Base-by-base conservation (phyloP, 805 yeast genomes). In the Sungouiozyma intestinalis region DNA sequence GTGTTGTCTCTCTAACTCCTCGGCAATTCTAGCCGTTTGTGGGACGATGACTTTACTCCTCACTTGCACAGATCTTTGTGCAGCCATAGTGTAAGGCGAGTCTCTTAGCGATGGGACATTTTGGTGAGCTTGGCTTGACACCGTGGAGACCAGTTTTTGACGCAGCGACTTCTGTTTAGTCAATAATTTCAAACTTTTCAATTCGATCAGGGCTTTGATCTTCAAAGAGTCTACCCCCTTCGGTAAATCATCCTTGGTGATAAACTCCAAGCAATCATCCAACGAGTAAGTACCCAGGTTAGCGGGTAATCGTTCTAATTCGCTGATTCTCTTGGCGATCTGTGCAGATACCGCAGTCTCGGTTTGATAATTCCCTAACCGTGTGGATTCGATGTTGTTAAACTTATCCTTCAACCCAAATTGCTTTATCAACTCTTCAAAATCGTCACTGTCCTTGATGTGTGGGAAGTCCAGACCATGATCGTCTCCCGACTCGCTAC, bases 21-120 rank as follows among this genome's bases (percentile, higher is more conserved):
- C 81, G 3, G 88, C 87, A 37, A 84, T 65, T 46, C 80, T 69
- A 4, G 85, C 82, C 1, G 94, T 84, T 53, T 81, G 83, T 16
- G 80, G 77, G 24, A 81, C 81, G 45, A 76, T 77, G 41, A 80
- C 72, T 56, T 82, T 84, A 29, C 77, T 77, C 57, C 85, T 73
- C 15, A 81, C 68, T 54, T 78, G 78, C 44, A 76, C 72, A 0
- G 85, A 74, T 55, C 94, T 69, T 53, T 79, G 80, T 40, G 85
- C 84, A 36, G 82, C 78, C 50, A 74, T 66, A 2, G 81, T 72
- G 39, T 73, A 66, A 3, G 84, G 73, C 42, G 76, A 70, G 37
- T 69, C 67, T 40, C 71, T 71, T 44, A 81, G 60, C 33, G 65
- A 63, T 4, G 75, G 74, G 45, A 72, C 69, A 40, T 67, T 65